These are phyloP conservation scores for Xylaria multiplex DNA, from an alignment of 2,329 filamentous ascomycete species.

Conservation along the genomic window DNA sequence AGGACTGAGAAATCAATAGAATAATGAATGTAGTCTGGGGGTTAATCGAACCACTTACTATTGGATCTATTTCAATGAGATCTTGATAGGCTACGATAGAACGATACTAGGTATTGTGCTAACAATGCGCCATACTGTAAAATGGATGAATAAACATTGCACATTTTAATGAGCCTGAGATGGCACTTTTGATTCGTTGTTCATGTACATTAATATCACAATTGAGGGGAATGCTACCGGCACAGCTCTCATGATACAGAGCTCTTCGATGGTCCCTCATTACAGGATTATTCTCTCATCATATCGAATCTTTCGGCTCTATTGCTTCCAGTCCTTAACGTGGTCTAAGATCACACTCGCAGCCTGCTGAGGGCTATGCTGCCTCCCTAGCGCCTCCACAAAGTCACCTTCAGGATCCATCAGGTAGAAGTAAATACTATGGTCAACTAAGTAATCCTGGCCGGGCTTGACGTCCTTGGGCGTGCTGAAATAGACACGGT, in stretches of 20 bases:
- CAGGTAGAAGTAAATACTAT: slow-evolving; percentile 99
- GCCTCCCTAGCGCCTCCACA: slow-evolving; percentile 93
- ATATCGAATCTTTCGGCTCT: background rate
- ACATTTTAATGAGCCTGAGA: background rate
- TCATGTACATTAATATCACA: slow-evolving; percentile 37
- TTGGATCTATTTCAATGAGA: background rate
- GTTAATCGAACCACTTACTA: background rate
- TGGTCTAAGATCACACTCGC: slow-evolving; percentile 87
- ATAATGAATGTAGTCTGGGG: background rate
- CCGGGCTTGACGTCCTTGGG: slow-evolving; percentile 87
- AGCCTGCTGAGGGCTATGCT: slow-evolving; percentile 89
- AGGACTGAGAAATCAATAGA: background rate
- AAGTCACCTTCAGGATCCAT: slow-evolving; percentile 99
- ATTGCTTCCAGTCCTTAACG: slow-evolving; percentile 70
- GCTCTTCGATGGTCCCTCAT: background rate
- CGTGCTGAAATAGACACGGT: slow-evolving; percentile 97
- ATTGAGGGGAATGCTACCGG: slow-evolving; percentile 32
- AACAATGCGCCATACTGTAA: background rate
- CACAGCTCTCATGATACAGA: slow-evolving; percentile 30
- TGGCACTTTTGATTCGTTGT: slow-evolving; percentile 14
- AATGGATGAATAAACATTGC: background rate
- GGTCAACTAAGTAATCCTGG: slow-evolving; percentile 96
- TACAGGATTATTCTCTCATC: slow-evolving; percentile 2
- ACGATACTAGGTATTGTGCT: background rate
- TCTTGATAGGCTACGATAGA: background rate